Conservation (phyloP, 2,329 filamentous ascomycete species). For the Aspergillus persii region DNA sequence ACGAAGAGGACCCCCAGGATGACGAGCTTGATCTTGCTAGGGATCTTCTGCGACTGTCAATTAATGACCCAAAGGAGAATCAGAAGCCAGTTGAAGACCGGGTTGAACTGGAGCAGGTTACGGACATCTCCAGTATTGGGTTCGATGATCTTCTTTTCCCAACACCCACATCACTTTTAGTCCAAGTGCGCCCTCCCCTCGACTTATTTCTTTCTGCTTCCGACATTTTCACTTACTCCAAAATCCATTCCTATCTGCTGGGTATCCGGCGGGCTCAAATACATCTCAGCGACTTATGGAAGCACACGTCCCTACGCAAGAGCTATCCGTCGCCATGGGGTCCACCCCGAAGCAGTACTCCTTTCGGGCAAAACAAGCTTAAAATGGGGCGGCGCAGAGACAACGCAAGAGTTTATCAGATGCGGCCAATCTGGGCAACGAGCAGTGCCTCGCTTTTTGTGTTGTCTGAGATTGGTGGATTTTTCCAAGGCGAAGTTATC, state of each 20-base stretch:
- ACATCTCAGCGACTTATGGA: conserved; percentile 82
- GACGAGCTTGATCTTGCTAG: conserved; percentile 81
- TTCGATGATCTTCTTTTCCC: conserved; percentile 84
- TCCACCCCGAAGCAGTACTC: conserved; percentile 61
- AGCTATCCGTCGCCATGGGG: conserved; percentile 71
- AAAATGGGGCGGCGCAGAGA: conserved; percentile 63
- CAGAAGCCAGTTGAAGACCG: conserved; percentile 19
- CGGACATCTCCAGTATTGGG: conserved; percentile 42
- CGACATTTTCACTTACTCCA: conserved; percentile 76
- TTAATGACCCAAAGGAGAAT: conserved; percentile 37
- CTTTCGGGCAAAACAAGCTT: conserved; percentile 60
- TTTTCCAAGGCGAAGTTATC: conserved; percentile 87
- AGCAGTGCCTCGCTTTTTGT: conserved; percentile 85
- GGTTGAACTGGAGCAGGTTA: conserved; percentile 18
- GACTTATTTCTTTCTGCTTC: conserved; percentile 79
- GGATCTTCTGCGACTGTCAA: conserved; percentile 67
- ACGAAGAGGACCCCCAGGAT: conserved; percentile 70
- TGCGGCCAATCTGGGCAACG: conserved; percentile 87
- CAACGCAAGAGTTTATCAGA: conserved; percentile 60
- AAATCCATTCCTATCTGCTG: conserved; percentile 83
- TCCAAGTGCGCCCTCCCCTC: conserved; percentile 75
- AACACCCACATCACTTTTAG: conserved; percentile 65
- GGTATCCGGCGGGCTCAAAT: conserved; percentile 83
- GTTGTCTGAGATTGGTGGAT: conserved; percentile 79
- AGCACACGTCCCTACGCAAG: conserved; percentile 72